Evolutionary conservation across 495 filamentous ascomycete species (phyloP), one percentile per base, ranked within the genome.

Genomic region (Pseudoneurospora amorphoporcata): DNA sequence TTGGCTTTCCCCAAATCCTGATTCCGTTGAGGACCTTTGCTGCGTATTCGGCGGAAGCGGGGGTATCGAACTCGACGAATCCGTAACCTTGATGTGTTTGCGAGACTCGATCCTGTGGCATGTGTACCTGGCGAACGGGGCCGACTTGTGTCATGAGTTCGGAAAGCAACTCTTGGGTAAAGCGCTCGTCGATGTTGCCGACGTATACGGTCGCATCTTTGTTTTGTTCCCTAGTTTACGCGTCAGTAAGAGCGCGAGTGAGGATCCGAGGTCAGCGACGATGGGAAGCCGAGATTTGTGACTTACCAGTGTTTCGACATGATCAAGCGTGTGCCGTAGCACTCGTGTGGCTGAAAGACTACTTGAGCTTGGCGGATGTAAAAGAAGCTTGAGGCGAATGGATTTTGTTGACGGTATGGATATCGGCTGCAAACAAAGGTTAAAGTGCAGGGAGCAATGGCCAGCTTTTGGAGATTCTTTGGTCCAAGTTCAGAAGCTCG

Each of bases 141-240:
- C 96, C 95, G 74, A 92, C 93, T 84, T 99, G 95, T 45, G 97
- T 88, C 94, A 98, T 98, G 76, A 99, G 87, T 86, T 98, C 95
- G 90, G 93, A 97, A 76, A 99, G 90, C 69, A 98, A 84, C 76
- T 90, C 91, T 82, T 98, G 93, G 70, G 92, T 90, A 70, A 93
- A 92, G 78, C 96, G 91, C 83, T 99, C 95, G 82, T 99, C 95
- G 77, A 99, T 91, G 81, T 98, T 98, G 80, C 95, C 95, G 74
- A 98, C 90, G 82, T 99, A 99, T 80, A 98, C 92, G 19, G 95
- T 99, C 68, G 94, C 95, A 83, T 98, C 95, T 80, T 98, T 98
- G 81, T 98, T 94, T 84, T 99, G 95, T 80, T 98, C 95, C 95
- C 95, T 97, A 76, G 38, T 39, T 38, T 38, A 41, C 38, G 23